Percentiles rank a stretch among this genome's conserved stretches.
Conservation (phyloP, 768 basidiomycete genomes). For the Podaxis sp. region DNA sequence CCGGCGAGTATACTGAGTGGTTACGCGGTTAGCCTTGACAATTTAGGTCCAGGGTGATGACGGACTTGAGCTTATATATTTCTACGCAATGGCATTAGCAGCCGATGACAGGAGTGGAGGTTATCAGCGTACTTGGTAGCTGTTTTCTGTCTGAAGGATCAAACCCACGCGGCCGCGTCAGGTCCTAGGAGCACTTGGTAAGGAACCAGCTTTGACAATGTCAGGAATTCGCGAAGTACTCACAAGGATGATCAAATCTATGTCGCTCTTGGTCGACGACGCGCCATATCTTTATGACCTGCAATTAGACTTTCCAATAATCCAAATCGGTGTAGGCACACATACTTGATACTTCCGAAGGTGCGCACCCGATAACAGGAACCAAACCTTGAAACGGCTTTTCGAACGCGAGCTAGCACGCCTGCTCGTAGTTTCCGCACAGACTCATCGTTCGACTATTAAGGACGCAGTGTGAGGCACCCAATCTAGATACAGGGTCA, state of each 20-base stretch:
- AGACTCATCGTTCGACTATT: neutral
- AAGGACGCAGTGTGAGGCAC: neutral
- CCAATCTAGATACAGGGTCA: too few species aligned
- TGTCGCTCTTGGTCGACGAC: conserved; percentile 39
- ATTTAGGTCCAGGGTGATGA: neutral
- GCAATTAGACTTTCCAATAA: neutral
- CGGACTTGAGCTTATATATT: conserved; percentile 30
- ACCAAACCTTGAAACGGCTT: conserved; percentile 32
- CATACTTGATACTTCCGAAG: conserved; percentile 49
- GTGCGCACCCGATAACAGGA: conserved; percentile 30
- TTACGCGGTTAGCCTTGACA: neutral
- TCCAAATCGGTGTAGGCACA: neutral
- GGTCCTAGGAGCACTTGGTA: conserved; percentile 24
- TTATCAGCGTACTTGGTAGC: conserved; percentile 14
- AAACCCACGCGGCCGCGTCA: conserved; percentile 19
- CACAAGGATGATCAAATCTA: conserved; percentile 55
- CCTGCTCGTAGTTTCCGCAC: neutral
- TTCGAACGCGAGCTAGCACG: conserved; percentile 21
- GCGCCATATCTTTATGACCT: conserved; percentile 38
- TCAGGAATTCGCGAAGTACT: conserved; percentile 17
- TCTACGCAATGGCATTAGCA: conserved; percentile 16
- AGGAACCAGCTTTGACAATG: neutral
- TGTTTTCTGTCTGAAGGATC: conserved; percentile 7
- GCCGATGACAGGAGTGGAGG: neutral
- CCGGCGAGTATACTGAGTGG: conserved; percentile 30